phyloP scores from a whole-genome alignment of 192 early-diverging fungal genomes.

The Bifiguratus adelaidae region DNA sequence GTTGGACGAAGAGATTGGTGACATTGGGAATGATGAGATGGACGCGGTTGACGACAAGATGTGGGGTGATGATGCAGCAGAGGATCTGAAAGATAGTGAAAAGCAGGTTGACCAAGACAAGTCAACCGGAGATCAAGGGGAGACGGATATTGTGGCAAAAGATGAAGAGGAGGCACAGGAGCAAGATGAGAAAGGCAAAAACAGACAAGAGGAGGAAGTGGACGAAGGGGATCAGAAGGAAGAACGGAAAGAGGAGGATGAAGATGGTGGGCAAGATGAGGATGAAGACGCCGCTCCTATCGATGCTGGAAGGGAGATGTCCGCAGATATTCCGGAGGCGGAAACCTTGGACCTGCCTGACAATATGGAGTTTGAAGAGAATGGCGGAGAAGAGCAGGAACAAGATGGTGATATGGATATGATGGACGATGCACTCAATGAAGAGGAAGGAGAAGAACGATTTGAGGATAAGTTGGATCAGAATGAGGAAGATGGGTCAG shows the following conservation, averaged over 20 bases:
- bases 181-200: constrained; percentile 36
- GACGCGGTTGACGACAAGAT: constrained; percentile 94
- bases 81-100: constrained; percentile 47
- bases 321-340: constrained; percentile 52
- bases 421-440: constrained; percentile 33
- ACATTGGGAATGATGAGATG: constrained; percentile 78
- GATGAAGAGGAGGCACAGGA: constrained; percentile 37
- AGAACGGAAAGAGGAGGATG: constrained; percentile 19
- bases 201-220: constrained; percentile 25
- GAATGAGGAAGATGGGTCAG: constrained; percentile 28
- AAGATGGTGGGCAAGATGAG: constrained; percentile 25
- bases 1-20: constrained; percentile 83
- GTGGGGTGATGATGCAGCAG: constrained; percentile 81
- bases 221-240: constrained; percentile 26
- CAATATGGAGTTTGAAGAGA: constrained; percentile 61
- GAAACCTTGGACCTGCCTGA: constrained; percentile 73
- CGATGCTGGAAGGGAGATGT: constrained; percentile 31
- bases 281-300: constrained; percentile 31
- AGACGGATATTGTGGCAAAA: constrained; percentile 55
- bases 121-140: constrained; percentile 30
- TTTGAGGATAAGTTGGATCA: constrained; percentile 12
- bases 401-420: constrained; percentile 43
- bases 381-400: constrained; percentile 38
- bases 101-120: constrained; percentile 56
- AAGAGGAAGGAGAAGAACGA: constrained; percentile 22